Percentiles rank a stretch among this genome's conserved stretches.
phyloP scores from a whole-genome alignment of 257 asterid species.

The Linderniella brevidens region DNA sequence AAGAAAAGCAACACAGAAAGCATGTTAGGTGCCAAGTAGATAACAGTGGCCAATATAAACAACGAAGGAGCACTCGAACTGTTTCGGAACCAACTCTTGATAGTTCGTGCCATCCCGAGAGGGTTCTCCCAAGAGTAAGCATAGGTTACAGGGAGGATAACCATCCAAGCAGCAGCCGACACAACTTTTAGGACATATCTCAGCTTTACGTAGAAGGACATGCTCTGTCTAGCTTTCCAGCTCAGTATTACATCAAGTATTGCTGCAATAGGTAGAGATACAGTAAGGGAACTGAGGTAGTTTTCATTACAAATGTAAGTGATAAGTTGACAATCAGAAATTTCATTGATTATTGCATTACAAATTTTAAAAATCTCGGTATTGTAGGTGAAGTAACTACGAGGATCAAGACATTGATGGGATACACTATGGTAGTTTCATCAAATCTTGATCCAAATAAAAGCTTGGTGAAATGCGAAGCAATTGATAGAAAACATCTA shows the following conservation, averaged over 20 bases:
- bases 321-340: no score
- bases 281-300: slow-evolving; percentile 7
- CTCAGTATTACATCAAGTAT: slow-evolving; percentile 57
- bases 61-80: slow-evolving; percentile 42
- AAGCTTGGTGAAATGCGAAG: no score
- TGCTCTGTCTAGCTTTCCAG: slow-evolving; percentile 66
- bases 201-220: slow-evolving; percentile 67
- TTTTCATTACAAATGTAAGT: not conserved
- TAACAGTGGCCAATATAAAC: slow-evolving; percentile 52
- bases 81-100: slow-evolving; percentile 59
- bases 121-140: slow-evolving; percentile 70
- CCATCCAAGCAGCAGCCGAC: slow-evolving; percentile 70
- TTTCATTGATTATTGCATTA: no score
- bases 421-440: no score
- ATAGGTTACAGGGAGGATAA: slow-evolving; percentile 60
- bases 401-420: no score
- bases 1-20: slow-evolving; percentile 57
- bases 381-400: no score
- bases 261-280: slow-evolving; percentile 27
- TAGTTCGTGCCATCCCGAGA: slow-evolving; percentile 53
- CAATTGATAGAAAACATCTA: no score
- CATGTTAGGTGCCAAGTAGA: slow-evolving; percentile 64
- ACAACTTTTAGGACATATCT: slow-evolving; percentile 54
- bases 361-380: no score
- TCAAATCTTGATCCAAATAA: no score